Evolutionary conservation across 2,329 filamentous ascomycete species (phyloP).

Genomic region (Exserohilum rostratum): DNA sequence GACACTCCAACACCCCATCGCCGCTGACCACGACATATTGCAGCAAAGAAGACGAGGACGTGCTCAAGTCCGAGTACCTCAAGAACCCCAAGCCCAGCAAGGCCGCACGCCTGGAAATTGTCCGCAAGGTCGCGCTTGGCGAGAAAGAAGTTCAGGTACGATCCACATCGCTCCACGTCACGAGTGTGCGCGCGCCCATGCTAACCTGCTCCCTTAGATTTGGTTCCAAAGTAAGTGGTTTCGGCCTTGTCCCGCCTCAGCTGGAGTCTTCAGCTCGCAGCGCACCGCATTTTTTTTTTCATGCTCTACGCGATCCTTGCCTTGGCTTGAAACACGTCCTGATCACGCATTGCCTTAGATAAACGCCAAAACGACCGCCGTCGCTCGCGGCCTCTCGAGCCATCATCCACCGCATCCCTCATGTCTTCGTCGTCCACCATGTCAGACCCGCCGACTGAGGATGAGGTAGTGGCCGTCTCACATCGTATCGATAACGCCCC

Average conservation of each 20-base stretch:
- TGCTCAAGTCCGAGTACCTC: constrained; percentile 84
- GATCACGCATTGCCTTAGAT: constrained; percentile 18
- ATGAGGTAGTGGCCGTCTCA: constrained; percentile 28
- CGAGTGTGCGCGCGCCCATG: constrained; percentile 31
- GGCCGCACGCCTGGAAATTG: constrained; percentile 80
- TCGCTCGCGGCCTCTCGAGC: constrained; percentile 76
- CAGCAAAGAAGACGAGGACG: constrained; percentile 76
- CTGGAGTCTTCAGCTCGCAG: neutral
- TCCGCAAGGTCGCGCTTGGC: constrained; percentile 82
- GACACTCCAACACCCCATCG: constrained; percentile 30
- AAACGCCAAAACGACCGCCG: constrained; percentile 89
- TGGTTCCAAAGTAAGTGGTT: constrained; percentile 74
- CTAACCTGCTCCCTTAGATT: constrained; percentile 65
- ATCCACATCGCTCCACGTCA: constrained; percentile 36
- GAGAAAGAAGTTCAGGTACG: constrained; percentile 97
- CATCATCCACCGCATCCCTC: constrained; percentile 39
- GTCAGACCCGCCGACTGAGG: constrained; percentile 43
- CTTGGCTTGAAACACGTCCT: constrained; percentile 11
- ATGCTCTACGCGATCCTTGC: neutral
- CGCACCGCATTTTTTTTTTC: neutral
- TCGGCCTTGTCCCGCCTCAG: neutral
- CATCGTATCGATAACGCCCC: constrained; percentile 30
- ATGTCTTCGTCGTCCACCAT: constrained; percentile 47
- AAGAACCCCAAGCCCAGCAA: constrained; percentile 92
- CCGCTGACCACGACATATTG: constrained; percentile 34